Evolutionary conservation across 768 basidiomycete species (phyloP).

Genomic region (Suillus weaverae): DNA sequence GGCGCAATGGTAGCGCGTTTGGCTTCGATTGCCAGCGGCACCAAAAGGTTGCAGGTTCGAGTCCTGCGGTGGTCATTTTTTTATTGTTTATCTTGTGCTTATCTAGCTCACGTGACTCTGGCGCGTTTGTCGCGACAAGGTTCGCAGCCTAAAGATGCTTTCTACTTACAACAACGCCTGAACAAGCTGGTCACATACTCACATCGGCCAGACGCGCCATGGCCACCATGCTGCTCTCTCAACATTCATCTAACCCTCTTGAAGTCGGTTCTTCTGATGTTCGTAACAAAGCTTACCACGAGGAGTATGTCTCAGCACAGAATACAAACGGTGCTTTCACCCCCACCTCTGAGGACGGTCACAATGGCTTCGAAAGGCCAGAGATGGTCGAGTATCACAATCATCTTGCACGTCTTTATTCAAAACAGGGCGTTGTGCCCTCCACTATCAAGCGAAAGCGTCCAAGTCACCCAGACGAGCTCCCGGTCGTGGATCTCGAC

Average conservation of each 20-base stretch:
- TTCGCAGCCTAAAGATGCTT: neutral
- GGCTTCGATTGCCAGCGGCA: constrained; percentile 78
- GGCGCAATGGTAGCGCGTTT: constrained; percentile 96
- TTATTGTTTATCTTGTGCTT: constrained; percentile 1
- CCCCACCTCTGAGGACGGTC: constrained; percentile 54
- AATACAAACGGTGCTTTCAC: constrained; percentile 29
- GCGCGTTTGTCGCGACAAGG: constrained; percentile 6
- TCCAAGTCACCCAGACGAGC: constrained; percentile 19
- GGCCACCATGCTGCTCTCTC: constrained; percentile 51
- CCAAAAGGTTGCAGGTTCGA: constrained; percentile 98
- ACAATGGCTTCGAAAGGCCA: constrained; percentile 37
- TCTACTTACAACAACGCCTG: neutral
- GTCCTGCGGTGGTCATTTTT: constrained; percentile 84
- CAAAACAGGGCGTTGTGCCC: constrained; percentile 17
- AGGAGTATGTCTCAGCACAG: constrained; percentile 38
- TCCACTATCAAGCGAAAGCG: constrained; percentile 22
- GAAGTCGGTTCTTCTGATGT: constrained; percentile 64
- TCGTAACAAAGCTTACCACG: constrained; percentile 48
- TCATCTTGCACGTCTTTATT: constrained; percentile 49
- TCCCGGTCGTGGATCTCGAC: constrained; percentile 44
- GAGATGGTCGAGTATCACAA: constrained; percentile 49
- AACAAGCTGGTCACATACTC: neutral
- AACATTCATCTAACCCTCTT: constrained; percentile 74
- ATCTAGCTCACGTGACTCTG: constrained; percentile 3
- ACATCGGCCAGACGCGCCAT: constrained; percentile 19